Conservation (phyloP, 345 rosid species). For the Boechera stricta region DNA sequence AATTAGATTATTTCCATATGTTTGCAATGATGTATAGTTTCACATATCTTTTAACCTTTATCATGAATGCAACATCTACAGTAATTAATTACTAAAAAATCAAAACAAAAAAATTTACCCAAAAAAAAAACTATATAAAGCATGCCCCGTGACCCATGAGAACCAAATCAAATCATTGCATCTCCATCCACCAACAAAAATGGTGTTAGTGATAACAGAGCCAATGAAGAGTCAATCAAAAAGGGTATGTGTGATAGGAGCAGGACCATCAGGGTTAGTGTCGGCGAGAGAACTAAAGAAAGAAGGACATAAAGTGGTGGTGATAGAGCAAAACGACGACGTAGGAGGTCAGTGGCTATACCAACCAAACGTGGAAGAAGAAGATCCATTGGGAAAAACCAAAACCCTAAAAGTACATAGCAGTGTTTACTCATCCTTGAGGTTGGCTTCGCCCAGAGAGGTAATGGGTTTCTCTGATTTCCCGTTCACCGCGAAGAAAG, state of each 20-base stretch:
- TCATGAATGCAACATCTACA: background rate
- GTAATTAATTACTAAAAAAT: background rate
- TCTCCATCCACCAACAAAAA: slow-evolving; percentile 8
- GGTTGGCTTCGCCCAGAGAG: slow-evolving; percentile 74
- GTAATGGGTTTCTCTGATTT: slow-evolving; percentile 88
- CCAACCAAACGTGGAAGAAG: slow-evolving; percentile 58
- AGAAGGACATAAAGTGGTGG: slow-evolving; percentile 73
- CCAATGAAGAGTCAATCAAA: slow-evolving; percentile 30
- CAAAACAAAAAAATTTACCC: background rate
- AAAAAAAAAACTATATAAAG: slow-evolving; percentile 7
- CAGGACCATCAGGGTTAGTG: slow-evolving; percentile 87
- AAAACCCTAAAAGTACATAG: slow-evolving; percentile 63
- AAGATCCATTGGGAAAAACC: slow-evolving; percentile 59
- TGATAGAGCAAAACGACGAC: slow-evolving; percentile 77
- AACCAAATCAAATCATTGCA: slow-evolving; percentile 10
- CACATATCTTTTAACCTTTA: background rate
- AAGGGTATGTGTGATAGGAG: slow-evolving; percentile 85
- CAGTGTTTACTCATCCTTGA: slow-evolving; percentile 76
- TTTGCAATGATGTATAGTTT: background rate
- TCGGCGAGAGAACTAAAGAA: slow-evolving; percentile 79
- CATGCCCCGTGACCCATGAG: background rate
- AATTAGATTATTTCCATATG: background rate
- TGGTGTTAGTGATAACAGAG: slow-evolving; percentile 33
- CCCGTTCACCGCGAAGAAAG: slow-evolving; percentile 68
- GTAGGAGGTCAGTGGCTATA: slow-evolving; percentile 94